Evolutionary conservation across 1,139 yeast genomes (phyloP), one percentile per base, ranked within the genome.

Genomic region (Pichia sp.): DNA sequence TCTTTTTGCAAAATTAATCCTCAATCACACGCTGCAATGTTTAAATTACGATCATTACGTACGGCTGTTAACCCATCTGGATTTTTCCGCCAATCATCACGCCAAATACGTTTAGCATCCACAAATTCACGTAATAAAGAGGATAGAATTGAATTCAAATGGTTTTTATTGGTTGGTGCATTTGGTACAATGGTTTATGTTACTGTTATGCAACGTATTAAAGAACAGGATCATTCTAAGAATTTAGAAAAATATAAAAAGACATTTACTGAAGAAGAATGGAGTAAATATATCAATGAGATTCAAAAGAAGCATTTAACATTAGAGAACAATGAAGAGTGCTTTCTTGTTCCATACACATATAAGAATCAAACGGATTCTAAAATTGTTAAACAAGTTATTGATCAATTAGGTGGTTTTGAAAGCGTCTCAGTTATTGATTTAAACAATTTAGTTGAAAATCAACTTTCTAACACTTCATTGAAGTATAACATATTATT

Each of bases 251-350:
- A 59, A 47, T 53, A 57, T 23, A 76, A 76, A 58, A 79, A 68
- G 36, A 72, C 79, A 29, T 70, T 70, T 54, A 70, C 80, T 12
- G 86, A 80, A 56, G 74, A 73, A 49, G 94, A 85, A 58, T 82
- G 79, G 69, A 83, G 79, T 54, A 64, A 70, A 43, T 58, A 64
- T 32, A 58, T 71, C 54, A 69, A 74, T 8, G 80, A 82, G 4
- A 70, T 80, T 56, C 80, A 71, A 59, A 72, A 86, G 62, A 73
- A 82, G 52, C 65, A 68, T 45, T 69, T 75, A 48, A 57, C 77
- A 45, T 70, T 80, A 45, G 58, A 55, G 47, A 53, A 57, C 2
- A 54, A 56, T 20, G 63, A 63, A 24, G 64, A 68, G 48, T 70
- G 77, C 54, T 73, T 67, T 55, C 71, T 71, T 7, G 62, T 77